These are phyloP conservation scores for Apophysomyces elegans DNA, from an alignment of 371 early-diverging fungal genomes.

Conservation along the genomic window DNA sequence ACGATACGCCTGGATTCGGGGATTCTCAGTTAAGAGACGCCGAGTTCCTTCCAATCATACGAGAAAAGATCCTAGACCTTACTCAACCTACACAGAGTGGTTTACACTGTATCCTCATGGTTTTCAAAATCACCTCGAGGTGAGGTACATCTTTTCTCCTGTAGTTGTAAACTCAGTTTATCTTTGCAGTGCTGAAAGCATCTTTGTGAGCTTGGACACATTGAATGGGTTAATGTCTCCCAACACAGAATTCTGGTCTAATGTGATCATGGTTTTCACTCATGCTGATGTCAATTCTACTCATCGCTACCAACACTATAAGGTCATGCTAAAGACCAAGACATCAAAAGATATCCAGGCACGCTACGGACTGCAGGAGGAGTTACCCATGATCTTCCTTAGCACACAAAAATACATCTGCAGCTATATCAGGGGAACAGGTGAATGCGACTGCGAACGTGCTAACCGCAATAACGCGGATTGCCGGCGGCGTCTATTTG, in stretches of 20 bases:
- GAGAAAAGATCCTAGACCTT: constrained; percentile 26
- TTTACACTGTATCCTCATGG: constrained; percentile 29
- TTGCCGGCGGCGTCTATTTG: constrained; percentile 39
- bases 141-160: constrained; percentile 11
- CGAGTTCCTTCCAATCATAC: constrained; percentile 33
- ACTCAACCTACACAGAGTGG: constrained; percentile 14
- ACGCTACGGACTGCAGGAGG: constrained; percentile 23
- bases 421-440: constrained; percentile 36
- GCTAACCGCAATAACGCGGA: constrained; percentile 44
- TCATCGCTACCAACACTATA: constrained; percentile 30
- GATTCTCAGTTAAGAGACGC: constrained; percentile 42
- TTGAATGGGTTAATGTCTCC: constrained; percentile 25
- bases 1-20: constrained; percentile 51
- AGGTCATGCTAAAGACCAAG: constrained; percentile 35
- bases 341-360: constrained; percentile 27
- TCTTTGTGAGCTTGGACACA: constrained; percentile 33
- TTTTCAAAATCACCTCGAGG: constrained; percentile 39
- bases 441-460: constrained; percentile 46
- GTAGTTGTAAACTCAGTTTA: background rate
- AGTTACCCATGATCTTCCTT: constrained; percentile 47
- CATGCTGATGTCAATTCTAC: constrained; percentile 36
- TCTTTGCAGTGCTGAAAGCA: constrained; percentile 28
- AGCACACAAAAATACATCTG: constrained; percentile 45
- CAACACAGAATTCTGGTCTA: constrained; percentile 33
- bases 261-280: constrained; percentile 47